Percentiles rank a stretch among this genome's conserved stretches.
Conservation (phyloP, 1,284 basidiomycete genomes). For the Tilletia indica region DNA sequence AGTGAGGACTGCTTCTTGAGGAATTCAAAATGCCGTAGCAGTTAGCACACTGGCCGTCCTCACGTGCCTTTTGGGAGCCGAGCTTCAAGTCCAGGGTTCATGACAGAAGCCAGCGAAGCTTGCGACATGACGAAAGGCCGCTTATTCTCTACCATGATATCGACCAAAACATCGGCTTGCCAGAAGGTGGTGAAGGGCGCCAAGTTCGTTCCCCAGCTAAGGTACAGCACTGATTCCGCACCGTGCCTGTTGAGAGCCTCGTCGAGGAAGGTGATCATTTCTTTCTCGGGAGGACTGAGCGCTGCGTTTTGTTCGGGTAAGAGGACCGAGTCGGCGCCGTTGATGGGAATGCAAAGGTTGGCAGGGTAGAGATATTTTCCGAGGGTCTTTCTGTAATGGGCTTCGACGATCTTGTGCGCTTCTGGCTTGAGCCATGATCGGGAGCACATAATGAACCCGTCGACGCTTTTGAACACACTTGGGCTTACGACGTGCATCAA, state of each 20-base stretch:
- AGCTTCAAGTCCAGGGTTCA: neutral
- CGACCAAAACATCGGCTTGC: constrained; percentile 1
- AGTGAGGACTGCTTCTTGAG: neutral
- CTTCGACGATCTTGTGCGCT: neutral
- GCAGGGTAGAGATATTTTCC: neutral
- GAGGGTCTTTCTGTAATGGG: neutral
- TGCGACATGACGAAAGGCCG: neutral
- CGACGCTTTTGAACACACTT: neutral
- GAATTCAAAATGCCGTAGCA: neutral
- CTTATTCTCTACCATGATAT: neutral
- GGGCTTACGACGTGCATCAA: neutral
- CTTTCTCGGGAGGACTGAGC: no score
- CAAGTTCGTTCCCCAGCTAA: neutral
- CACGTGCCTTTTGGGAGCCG: neutral
- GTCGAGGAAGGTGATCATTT: constrained; percentile 6
- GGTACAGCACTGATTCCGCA: neutral
- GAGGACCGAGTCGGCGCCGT: no score
- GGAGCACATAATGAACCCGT: neutral
- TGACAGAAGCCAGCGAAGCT: neutral
- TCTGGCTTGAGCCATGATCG: constrained; percentile 6
- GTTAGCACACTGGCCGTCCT: neutral
- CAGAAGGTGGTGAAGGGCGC: neutral
- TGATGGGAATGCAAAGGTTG: neutral
- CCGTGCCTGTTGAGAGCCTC: neutral
- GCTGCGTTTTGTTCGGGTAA: no score